Base-by-base conservation (phyloP, 108 stramenopile species). In the Skeletonema menzelii region DNA sequence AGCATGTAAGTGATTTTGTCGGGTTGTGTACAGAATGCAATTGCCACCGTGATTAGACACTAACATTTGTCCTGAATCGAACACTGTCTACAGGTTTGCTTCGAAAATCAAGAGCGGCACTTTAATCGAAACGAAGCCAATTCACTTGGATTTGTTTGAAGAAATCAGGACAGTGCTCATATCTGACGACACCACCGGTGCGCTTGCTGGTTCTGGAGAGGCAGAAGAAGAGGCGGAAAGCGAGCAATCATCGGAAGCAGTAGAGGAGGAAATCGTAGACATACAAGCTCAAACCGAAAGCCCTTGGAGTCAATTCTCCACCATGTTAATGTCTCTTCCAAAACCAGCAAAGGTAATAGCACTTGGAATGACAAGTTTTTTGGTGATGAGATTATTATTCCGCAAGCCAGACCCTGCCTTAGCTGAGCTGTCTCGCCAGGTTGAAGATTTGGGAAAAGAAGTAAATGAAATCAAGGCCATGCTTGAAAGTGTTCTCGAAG, bases 81-180 rank as follows among this genome's bases (percentile, higher is more conserved):
- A n/a, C 22, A 15, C 19, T 53, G 20, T 53, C 20, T 0, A 22
- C 17, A 76, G 79, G 79, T 86, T 92, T 59, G 85, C 84, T 26
- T 86, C 80, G 26, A 83, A 95, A 71, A 95, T 95, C 47, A 76
- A 79, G 69, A 71, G 82, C 12, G 88, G 90, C 20, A 87, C 88
- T 2, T 73, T 87, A 14, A 69, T 72, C 12, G 92, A 93, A 57
- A 88, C 90, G 4, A 85, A 78, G 30, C 84, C 82, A 40, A 81
- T 87, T 26, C 92, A 93, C 64, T 53, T 78, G 7, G 79, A 79
- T 59, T 67, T 93, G 26, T 93, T 93, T 66, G 88, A 89, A 13
- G 73, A 73, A 8, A 84, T 84, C 19, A 84, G 80, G 74, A 57
- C 47, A 44, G 85, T 82, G 5, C 68, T 69, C 14, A n/a, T 44